A percentile compares a stretch with the other conserved stretches of the same genome.
Conservation (phyloP, 768 basidiomycete genomes). For the Lepiota venenata region DNA sequence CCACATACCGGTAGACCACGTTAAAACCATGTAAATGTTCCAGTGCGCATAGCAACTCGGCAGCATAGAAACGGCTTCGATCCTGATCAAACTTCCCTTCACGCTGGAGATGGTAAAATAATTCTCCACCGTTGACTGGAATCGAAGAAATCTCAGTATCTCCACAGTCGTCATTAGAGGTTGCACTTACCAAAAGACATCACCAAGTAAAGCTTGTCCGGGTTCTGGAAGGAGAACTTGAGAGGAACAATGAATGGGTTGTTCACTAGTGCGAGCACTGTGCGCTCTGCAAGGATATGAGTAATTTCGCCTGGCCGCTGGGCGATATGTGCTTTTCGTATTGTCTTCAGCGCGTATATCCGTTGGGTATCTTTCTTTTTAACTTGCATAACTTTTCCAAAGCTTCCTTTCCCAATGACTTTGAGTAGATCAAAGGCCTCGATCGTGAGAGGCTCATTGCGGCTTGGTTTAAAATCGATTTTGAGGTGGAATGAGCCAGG, state of each 20-base stretch:
- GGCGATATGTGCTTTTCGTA: conserved; percentile 97
- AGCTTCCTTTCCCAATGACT: conserved; percentile 96
- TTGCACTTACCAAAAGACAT: conserved; percentile 82
- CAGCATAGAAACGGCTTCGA: conserved; percentile 94
- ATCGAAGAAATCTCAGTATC: not conserved
- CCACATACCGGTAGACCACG: conserved; percentile 87
- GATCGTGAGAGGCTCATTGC: conserved; percentile 85
- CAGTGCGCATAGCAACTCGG: conserved; percentile 92
- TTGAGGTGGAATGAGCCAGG: conserved; percentile 94
- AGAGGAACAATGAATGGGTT: conserved; percentile 99
- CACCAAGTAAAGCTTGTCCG: conserved; percentile 95
- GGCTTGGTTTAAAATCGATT: conserved; percentile 87
- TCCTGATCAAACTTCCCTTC: conserved; percentile 96
- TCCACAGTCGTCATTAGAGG: not conserved
- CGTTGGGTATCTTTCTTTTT: conserved; percentile 98
- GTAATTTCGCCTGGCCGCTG: conserved; percentile 96
- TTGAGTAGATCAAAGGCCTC: conserved; percentile 96
- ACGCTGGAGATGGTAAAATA: conserved; percentile 96
- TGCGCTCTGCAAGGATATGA: conserved; percentile 95
- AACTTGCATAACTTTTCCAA: conserved; percentile 99
- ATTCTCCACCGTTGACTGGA: conserved; percentile 92
- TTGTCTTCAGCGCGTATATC: conserved; percentile 97
- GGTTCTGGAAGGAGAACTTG: conserved; percentile 98
- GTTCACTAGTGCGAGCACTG: conserved; percentile 94
- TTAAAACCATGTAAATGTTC: conserved; percentile 98